These are phyloP conservation scores for Ascochyta clinopodiicola DNA, from an alignment of 2,329 filamentous ascomycete genomes.

Conservation along the genomic window DNA sequence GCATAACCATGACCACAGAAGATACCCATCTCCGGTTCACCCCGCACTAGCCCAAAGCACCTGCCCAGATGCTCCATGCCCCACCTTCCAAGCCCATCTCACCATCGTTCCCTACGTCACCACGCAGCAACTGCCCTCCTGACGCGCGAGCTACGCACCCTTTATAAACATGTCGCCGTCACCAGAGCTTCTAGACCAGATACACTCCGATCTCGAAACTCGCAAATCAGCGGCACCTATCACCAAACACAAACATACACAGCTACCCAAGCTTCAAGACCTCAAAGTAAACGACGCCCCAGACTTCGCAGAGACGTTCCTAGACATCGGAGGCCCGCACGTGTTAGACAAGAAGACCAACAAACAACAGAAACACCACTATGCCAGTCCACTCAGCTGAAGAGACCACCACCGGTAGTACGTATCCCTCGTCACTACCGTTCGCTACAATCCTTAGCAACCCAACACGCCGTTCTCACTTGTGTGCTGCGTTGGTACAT, in stretches of 20 bases:
- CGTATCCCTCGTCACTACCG: constrained; percentile 19
- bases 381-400: constrained; percentile 54
- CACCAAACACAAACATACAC: background rate
- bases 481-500: too few relatives aligned
- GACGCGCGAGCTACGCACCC: constrained; percentile 11
- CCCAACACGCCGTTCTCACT: background rate
- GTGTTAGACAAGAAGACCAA: constrained; percentile 11
- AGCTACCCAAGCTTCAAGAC: constrained; percentile 2
- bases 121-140: constrained; percentile 22
- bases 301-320: constrained; percentile 8
- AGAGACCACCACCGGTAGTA: constrained; percentile 50
- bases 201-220: constrained; percentile 15
- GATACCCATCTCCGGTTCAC: background rate
- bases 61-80: constrained; percentile 11
- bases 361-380: constrained; percentile 19
- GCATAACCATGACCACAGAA: background rate
- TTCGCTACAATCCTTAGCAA: background rate
- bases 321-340: constrained; percentile 17
- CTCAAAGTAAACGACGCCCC: constrained; percentile 8
- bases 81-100: constrained; percentile 19
- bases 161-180: constrained; percentile 23
- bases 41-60: constrained; percentile 15
- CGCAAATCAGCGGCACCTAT: background rate
- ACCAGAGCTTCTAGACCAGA: constrained; percentile 13
- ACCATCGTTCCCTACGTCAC: constrained; percentile 32